Evolutionary conservation across 2,329 filamentous ascomycete species (phyloP).

Genomic region (Chaetomium globosum): DNA sequence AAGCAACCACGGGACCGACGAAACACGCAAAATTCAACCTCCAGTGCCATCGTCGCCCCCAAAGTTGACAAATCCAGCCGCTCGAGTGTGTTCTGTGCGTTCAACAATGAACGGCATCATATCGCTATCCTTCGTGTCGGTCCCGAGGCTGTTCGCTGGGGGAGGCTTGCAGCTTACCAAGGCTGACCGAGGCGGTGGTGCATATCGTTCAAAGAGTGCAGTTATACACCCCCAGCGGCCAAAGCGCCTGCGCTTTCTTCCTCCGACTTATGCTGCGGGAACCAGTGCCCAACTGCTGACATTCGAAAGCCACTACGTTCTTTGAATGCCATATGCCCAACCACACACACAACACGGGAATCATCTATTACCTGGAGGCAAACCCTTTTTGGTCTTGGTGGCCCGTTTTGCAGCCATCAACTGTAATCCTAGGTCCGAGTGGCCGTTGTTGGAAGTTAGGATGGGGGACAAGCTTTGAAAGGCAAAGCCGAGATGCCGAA

Average conservation of each 20-base stretch:
- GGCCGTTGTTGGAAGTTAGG: background rate
- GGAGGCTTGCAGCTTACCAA: slow-evolving; percentile 15
- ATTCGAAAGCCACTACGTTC: background rate
- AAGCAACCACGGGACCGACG: slow-evolving; percentile 29
- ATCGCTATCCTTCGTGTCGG: slow-evolving; percentile 24
- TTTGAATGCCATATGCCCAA: background rate
- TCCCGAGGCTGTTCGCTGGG: slow-evolving; percentile 24
- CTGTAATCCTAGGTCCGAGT: background rate
- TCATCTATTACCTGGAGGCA: background rate
- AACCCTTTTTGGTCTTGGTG: background rate
- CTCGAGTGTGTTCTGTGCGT: slow-evolving; percentile 6
- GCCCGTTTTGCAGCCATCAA: background rate
- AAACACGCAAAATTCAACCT: background rate
- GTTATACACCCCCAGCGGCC: background rate
- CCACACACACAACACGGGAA: background rate
- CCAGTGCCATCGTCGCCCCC: slow-evolving; percentile 10
- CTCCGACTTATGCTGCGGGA: background rate
- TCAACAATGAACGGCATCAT: slow-evolving; percentile 31
- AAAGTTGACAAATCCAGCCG: slow-evolving; percentile 5
- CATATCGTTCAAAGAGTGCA: slow-evolving; percentile 2
- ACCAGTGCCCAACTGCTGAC: background rate
- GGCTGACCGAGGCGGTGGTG: background rate
- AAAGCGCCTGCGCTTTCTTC: background rate
- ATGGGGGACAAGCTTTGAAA: slow-evolving; percentile 15
- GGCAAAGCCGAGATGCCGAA: slow-evolving; percentile 17